These are phyloP conservation scores for Monarda citriodora DNA, from an alignment of 305 asterid genomes.

Conservation along the genomic window DNA sequence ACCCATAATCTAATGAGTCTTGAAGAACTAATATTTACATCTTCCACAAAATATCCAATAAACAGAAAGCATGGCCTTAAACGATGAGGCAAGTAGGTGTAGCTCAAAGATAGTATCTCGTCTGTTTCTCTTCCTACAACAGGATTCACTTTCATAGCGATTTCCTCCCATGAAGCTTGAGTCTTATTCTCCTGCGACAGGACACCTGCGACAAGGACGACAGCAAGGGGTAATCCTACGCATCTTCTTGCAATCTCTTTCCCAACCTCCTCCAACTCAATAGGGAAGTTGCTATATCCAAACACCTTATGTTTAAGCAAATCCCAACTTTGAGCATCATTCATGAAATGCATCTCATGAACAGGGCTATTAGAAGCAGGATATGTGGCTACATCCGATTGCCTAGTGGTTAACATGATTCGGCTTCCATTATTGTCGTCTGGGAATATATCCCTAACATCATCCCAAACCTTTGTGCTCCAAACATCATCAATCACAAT, in stretches of 20 bases:
- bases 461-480: slow-evolving; percentile 10
- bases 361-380: background rate
- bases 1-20: slow-evolving; percentile 1
- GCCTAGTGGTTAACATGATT: slow-evolving; percentile 10
- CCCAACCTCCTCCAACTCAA: background rate
- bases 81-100: slow-evolving; percentile 13
- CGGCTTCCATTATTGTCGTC: slow-evolving; percentile 14
- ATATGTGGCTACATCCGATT: background rate
- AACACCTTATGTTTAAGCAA: slow-evolving; percentile 9
- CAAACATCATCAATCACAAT: slow-evolving; percentile 15
- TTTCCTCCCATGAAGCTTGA: slow-evolving; percentile 7
- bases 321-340: slow-evolving; percentile 5
- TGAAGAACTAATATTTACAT: background rate
- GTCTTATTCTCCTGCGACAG: background rate
- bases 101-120: slow-evolving; percentile 12
- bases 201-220: slow-evolving; percentile 15
- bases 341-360: too few species aligned
- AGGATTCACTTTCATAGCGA: background rate
- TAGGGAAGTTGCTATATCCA: background rate
- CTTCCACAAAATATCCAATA: slow-evolving; percentile 1
- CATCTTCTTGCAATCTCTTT: slow-evolving; percentile 10
- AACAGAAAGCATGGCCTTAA: slow-evolving; percentile 14
- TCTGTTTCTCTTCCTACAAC: background rate
- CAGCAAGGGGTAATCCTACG: slow-evolving; percentile 15
- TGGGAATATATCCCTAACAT: slow-evolving; percentile 1